These are phyloP conservation scores for Scopulariopsis brevicaulis DNA, from an alignment of 2,329 filamentous ascomycete species.

Conservation along the genomic window DNA sequence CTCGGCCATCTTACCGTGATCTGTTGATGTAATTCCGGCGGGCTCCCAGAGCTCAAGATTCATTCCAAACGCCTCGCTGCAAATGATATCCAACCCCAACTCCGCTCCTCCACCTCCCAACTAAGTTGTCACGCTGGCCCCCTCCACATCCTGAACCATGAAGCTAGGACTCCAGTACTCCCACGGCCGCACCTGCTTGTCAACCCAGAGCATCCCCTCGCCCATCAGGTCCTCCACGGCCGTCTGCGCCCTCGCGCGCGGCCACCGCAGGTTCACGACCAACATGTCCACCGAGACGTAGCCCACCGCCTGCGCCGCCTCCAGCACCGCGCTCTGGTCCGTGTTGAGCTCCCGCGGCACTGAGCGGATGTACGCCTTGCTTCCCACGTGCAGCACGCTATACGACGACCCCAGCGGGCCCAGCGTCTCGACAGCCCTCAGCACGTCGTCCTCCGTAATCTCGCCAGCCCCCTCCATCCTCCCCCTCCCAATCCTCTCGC, in stretches of 20 bases:
- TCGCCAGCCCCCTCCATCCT: slow-evolving; percentile 66
- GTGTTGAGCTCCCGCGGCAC: slow-evolving; percentile 92
- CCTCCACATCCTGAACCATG: slow-evolving; percentile 36
- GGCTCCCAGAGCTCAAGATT: not conserved
- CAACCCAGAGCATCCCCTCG: slow-evolving; percentile 89
- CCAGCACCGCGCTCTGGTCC: slow-evolving; percentile 85
- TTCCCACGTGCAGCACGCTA: slow-evolving; percentile 71
- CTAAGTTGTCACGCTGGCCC: slow-evolving; percentile 9
- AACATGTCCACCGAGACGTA: slow-evolving; percentile 88
- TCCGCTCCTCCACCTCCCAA: not conserved
- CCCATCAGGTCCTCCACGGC: slow-evolving; percentile 82
- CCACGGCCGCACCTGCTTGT: slow-evolving; percentile 66
- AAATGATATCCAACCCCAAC: slow-evolving; percentile 1
- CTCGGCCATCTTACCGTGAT: not conserved
- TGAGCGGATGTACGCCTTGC: slow-evolving; percentile 77
- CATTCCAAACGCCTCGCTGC: not conserved
- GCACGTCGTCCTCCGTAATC: slow-evolving; percentile 85
- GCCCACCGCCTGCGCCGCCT: slow-evolving; percentile 80
- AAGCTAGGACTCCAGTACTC: slow-evolving; percentile 90
- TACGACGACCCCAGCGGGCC: slow-evolving; percentile 83
- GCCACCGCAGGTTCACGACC: slow-evolving; percentile 77
- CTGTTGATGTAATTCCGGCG: not conserved
- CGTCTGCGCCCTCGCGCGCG: slow-evolving; percentile 71
- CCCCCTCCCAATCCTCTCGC: slow-evolving; percentile 61
- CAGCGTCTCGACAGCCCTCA: slow-evolving; percentile 78